These are phyloP conservation scores for Dillenia suffruticosa DNA, from an alignment of 164 flowering plant genomes.

Conservation along the genomic window DNA sequence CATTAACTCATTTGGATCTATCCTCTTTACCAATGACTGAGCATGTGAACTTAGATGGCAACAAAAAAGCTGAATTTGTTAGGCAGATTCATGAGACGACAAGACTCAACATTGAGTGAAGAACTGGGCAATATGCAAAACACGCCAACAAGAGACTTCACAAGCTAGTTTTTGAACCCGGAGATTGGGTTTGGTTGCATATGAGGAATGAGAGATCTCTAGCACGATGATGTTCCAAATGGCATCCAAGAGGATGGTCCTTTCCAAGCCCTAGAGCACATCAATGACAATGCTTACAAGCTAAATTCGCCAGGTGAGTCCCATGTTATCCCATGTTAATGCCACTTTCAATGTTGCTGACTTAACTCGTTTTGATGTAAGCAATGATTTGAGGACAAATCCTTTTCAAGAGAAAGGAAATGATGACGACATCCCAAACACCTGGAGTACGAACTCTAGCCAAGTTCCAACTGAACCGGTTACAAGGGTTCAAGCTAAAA, in stretches of 20 bases:
- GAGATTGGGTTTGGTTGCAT: neutral
- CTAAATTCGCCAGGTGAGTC: neutral
- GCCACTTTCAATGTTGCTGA: slow-evolving; percentile 6
- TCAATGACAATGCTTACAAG: slow-evolving; percentile 4
- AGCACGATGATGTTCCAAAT: neutral
- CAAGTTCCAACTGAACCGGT: no score
- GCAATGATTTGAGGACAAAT: slow-evolving; percentile 1
- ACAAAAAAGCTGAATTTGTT: no score
- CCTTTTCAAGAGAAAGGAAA: slow-evolving; percentile 1
- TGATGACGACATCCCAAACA: neutral
- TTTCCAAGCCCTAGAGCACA: neutral
- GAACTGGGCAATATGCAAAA: no score
- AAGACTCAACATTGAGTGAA: no score
- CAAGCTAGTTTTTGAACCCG: no score
- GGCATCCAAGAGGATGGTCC: slow-evolving; percentile 1
- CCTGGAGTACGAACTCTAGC: no score
- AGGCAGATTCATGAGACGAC: no score
- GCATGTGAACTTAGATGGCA: no score
- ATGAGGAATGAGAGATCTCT: slow-evolving; percentile 1
- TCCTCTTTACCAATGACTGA: no score
- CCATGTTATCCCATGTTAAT: neutral
- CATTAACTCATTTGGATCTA: no score
- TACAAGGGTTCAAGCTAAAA: no score
- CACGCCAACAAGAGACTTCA: no score
- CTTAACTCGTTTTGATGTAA: slow-evolving; percentile 1